Evolutionary conservation across 1,284 basidiomycete species (phyloP), one percentile per base, ranked within the genome.

Genomic region (Sutorius eximius): DNA sequence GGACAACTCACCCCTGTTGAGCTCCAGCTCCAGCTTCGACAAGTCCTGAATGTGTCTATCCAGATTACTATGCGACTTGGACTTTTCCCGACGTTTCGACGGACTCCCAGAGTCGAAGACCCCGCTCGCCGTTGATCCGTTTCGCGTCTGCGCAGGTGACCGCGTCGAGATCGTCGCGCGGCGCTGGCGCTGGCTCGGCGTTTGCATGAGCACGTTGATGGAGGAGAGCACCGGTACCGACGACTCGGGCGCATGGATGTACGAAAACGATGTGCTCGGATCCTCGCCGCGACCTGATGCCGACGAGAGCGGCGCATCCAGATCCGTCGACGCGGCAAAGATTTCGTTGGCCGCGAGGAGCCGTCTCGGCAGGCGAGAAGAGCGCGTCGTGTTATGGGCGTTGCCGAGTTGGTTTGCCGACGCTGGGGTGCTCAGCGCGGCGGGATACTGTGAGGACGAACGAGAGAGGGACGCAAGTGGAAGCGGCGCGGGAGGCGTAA

Each of bases 341-440:
- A 90, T 89, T 66, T 89, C 79, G 62, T 80, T 86, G 1, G 85
- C 87, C 32, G 85, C 76, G n/a, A 86, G 76, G 44, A 82, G 75
- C 55, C 78, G 82, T 53, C 83, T 81, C 6, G 86, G 83, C 13
- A 82, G 68, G 24, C 82, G 81, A 18, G 77, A 74, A 3, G 81
- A 76, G 32, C 78, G 78, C 27, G 69, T 72, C 10, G 70, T 75
- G 9, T 52, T 53, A 11, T 38, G 52, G 4, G 46, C 53, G 15
- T 52, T 54, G 11, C 20, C 49, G 50, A 41, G 47, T 12, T 53
- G 56, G 12, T 32, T 55, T 18, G 51, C 41, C 2, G 49, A 36
- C 2, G 37, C 43, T 10, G 43, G 49, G 5, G 46, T 51, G 34
- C 37, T 63, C 36, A 49, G 49, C 2, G 36, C 36, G 7, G 51